Conservation (phyloP, 441 rosid species). For the Croton setiger region DNA sequence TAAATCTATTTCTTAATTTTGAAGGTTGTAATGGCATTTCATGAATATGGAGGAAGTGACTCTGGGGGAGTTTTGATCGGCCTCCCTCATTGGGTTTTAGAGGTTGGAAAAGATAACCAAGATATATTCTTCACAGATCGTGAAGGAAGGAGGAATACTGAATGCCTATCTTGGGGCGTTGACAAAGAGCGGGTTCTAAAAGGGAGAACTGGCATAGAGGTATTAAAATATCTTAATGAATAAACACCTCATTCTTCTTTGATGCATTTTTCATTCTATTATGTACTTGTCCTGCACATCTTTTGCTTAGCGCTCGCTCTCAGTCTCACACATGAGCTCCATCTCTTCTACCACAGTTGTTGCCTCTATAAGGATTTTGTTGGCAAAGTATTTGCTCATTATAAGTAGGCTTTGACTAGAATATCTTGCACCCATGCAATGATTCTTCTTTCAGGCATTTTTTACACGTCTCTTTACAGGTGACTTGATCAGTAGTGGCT, state of each 20-base stretch:
- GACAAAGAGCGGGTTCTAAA: slow-evolving; percentile 88
- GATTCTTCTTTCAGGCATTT: too few relatives aligned
- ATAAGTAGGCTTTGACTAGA: too few relatives aligned
- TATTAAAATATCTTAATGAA: slow-evolving; percentile 27
- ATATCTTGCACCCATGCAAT: too few relatives aligned
- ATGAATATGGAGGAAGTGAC: slow-evolving; percentile 91
- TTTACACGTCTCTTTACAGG: too few relatives aligned
- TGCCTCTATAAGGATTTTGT: too few relatives aligned
- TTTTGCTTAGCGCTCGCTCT: too few relatives aligned
- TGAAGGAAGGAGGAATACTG: slow-evolving; percentile 95
- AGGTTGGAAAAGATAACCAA: slow-evolving; percentile 86
- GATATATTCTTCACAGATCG: slow-evolving; percentile 93
- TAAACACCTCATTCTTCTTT: not conserved
- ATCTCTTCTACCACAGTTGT: too few relatives aligned
- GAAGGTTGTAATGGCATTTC: slow-evolving; percentile 96
- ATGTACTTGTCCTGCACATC: too few relatives aligned
- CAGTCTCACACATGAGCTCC: too few relatives aligned
- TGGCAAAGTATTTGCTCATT: too few relatives aligned
- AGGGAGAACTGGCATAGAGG: slow-evolving; percentile 97
- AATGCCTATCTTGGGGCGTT: slow-evolving; percentile 94
- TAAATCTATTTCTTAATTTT: slow-evolving; percentile 25
- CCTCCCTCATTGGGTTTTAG: slow-evolving; percentile 97
- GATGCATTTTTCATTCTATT: not conserved
- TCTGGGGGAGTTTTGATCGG: slow-evolving; percentile 88
- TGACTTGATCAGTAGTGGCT: too few relatives aligned